These are phyloP conservation scores for Aspergillus arachidicola DNA, from an alignment of 2,329 filamentous ascomycete genomes.

Conservation along the genomic window DNA sequence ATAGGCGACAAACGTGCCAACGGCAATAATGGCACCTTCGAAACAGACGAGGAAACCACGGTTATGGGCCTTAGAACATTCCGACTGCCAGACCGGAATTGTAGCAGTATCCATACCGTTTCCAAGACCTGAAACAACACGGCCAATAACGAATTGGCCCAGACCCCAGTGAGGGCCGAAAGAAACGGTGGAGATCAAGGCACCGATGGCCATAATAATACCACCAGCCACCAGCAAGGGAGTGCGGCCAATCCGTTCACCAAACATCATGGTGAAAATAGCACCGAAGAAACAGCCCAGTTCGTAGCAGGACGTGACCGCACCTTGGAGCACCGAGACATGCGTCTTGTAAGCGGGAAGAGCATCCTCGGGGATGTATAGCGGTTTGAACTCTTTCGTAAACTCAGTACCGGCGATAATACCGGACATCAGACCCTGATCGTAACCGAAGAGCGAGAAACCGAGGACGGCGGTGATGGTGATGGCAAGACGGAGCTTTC, in stretches of 20 bases:
- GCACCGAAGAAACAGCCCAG: conserved; percentile 47
- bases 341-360: no score
- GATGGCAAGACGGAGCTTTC: conserved; percentile 25
- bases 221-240: conserved; percentile 57
- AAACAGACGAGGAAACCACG: conserved; percentile 39
- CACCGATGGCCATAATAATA: conserved; percentile 47
- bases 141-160: conserved; percentile 45
- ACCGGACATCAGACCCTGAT: conserved; percentile 40
- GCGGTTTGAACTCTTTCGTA: conserved; percentile 24
- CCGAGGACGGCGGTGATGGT: conserved; percentile 43
- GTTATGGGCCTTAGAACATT: conserved; percentile 36
- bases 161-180: conserved; percentile 29
- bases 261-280: conserved; percentile 32
- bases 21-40: conserved; percentile 36
- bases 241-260: conserved; percentile 35
- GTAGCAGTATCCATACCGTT: conserved; percentile 43
- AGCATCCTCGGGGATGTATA: conserved; percentile 20
- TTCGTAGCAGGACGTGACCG: conserved; percentile 56
- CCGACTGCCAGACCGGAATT: conserved; percentile 45
- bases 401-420: conserved; percentile 32
- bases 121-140: conserved; percentile 42
- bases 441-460: conserved; percentile 54
- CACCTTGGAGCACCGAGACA: conserved; percentile 52
- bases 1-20: conserved; percentile 37
- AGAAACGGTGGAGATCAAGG: conserved; percentile 30